Conservation (phyloP, 2,329 filamentous ascomycete species). For the Ascochyta fabae region DNA sequence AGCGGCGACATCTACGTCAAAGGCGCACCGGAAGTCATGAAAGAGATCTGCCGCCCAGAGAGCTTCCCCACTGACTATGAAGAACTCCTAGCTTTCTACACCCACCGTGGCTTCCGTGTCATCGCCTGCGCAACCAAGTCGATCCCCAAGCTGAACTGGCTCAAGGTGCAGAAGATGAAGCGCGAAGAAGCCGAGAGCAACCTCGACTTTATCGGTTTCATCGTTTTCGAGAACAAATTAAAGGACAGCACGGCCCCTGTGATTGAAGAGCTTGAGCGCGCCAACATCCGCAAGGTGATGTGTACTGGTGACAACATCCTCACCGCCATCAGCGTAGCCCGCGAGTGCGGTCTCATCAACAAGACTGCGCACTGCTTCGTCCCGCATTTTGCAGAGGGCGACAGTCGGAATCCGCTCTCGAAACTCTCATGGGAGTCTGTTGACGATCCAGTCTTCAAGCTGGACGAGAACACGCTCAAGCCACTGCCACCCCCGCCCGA, state of each 20-base stretch:
- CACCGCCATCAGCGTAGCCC: conserved; percentile 92
- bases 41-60: conserved; percentile 84
- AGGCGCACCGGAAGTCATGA: conserved; percentile 95
- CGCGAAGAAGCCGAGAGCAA: conserved; percentile 82
- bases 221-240: conserved; percentile 98
- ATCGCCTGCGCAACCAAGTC: conserved; percentile 94
- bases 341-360: conserved; percentile 85
- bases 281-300: conserved; percentile 91
- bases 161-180: conserved; percentile 93
- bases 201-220: conserved; percentile 91
- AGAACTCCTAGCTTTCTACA: conserved; percentile 86
- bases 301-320: conserved; percentile 98
- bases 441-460: conserved; percentile 78
- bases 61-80: conserved; percentile 90
- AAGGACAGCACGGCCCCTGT: conserved; percentile 85
- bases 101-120: conserved; percentile 93
- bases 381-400: conserved; percentile 83
- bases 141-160: conserved; percentile 86
- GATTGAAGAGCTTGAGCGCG: conserved; percentile 79
- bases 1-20: conserved; percentile 93
- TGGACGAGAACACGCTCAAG: conserved; percentile 82
- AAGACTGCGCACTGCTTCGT: conserved; percentile 88
- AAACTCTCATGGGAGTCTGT: conserved; percentile 90
- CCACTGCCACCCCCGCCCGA: conserved; percentile 75
- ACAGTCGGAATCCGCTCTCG: conserved; percentile 74